Percentiles rank a stretch among this genome's conserved stretches.
Evolutionary conservation across 805 yeast species (phyloP).

Genomic region (Metschnikowia bowlesiae): DNA sequence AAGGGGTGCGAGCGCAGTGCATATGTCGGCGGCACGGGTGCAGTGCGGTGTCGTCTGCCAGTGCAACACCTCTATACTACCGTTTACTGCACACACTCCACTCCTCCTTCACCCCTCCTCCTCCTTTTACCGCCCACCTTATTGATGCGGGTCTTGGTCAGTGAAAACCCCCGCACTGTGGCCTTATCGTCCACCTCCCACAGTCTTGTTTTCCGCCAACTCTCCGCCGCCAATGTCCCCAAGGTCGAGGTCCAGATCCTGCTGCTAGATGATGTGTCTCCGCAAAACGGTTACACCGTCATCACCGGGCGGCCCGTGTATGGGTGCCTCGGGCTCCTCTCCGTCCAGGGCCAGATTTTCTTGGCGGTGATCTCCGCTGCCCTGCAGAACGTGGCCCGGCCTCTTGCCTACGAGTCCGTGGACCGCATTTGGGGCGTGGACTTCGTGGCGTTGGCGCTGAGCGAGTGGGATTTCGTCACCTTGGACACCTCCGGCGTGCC

Average conservation of each 20-base stretch:
- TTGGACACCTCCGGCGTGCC: slow-evolving; percentile 69
- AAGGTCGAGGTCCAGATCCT: slow-evolving; percentile 45
- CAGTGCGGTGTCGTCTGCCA: not conserved
- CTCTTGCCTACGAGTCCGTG: slow-evolving; percentile 74
- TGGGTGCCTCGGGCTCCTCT: slow-evolving; percentile 81
- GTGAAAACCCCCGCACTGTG: slow-evolving; percentile 15
- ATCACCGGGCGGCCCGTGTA: slow-evolving; percentile 39
- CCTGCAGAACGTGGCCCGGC: slow-evolving; percentile 67
- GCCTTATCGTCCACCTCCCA: slow-evolving; percentile 16
- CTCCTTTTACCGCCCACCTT: not conserved
- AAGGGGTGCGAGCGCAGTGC: no score
- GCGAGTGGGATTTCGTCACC: slow-evolving; percentile 76
- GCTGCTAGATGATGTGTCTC: slow-evolving; percentile 32
- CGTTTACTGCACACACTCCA: not conserved
- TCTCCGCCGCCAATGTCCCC: slow-evolving; percentile 3
- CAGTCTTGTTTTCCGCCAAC: slow-evolving; percentile 14
- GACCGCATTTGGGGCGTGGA: slow-evolving; percentile 82
- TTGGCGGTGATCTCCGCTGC: slow-evolving; percentile 77
- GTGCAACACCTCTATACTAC: not conserved
- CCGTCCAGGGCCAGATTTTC: slow-evolving; percentile 61
- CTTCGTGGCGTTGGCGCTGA: slow-evolving; percentile 67
- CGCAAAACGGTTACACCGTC: slow-evolving; percentile 33
- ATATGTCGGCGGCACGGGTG: not conserved
- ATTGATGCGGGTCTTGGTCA: slow-evolving; percentile 12
- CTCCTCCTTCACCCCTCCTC: not conserved